Evolutionary conservation across 768 basidiomycete species (phyloP), one percentile per base, ranked within the genome.

Genomic region (Tephrocybe rancida): DNA sequence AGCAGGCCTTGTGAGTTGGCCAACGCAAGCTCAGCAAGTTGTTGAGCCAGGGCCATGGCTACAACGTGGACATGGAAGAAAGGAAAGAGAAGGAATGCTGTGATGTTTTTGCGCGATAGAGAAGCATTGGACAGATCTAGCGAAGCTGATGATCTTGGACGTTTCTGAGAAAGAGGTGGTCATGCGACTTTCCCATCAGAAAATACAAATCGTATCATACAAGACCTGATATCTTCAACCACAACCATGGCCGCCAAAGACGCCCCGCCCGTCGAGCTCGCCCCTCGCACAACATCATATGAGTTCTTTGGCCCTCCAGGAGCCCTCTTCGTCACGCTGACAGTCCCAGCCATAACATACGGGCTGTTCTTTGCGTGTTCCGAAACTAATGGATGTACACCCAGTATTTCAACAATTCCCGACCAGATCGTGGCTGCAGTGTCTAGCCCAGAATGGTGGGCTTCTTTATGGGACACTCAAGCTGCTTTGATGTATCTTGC

Each of bases 231-330:
- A 16, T 42, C 29, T 50, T 39, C 55, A 16, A 58, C 61, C 52
- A n/a, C 32, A 43, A 64, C 59, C 63, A 72, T 72, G 69, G 53
- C 62, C 29, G 61, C 44, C 52, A 57, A 54, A 56, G 41, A 54
- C 53, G 25, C 2, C 18, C 4, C 30, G 27, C 37, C 52, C 53
- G 26, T 48, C 53, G 56, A 60, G 35, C 72, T 87, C 62, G 91
- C 91, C 59, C 91, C 90, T 0, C 79, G 77, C 47, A 88, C 92
- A 29, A 84, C 75, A 0, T 67, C 74, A 38, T 94, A 88, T 69
- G 93, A 95, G 64, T 95, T 95, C 65, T 66, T 90, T 41, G 92
- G 92, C 0, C 91, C 92, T 3, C 82, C 80, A 3, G 92, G 92
- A 3, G 90, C 93, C 0, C 62, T 87, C 43, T 73, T 84, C 53